A percentile compares a stretch with the other conserved stretches of the same genome.
Conservation (phyloP, 768 basidiomycete genomes). For the Amanita thiersii region DNA sequence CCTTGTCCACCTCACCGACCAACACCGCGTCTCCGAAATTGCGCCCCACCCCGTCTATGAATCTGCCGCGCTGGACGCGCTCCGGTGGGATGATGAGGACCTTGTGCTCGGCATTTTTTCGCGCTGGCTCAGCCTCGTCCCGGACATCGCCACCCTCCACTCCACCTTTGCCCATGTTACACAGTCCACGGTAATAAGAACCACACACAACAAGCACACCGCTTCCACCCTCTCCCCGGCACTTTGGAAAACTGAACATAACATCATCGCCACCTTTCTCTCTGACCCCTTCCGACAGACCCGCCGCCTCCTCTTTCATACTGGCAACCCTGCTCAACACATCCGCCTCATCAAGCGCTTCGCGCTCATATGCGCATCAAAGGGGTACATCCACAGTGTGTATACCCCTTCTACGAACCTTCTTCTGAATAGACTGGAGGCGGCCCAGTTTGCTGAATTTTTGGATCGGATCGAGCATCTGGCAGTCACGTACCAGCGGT, state of each 20-base stretch:
- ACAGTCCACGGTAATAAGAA: too few species aligned
- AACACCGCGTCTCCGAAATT: not conserved
- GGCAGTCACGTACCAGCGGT: not conserved
- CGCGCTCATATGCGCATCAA: conserved; percentile 14
- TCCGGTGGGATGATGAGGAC: conserved; percentile 11
- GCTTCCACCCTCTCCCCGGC: too few species aligned
- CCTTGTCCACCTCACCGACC: not conserved
- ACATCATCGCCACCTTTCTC: too few species aligned
- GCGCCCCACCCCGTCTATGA: conserved; percentile 11
- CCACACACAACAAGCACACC: too few species aligned
- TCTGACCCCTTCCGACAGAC: conserved; percentile 10
- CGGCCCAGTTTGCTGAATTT: not conserved
- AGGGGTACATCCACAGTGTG: conserved; percentile 15
- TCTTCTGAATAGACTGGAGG: too few species aligned
- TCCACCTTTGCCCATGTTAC: not conserved
- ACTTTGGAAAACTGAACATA: too few species aligned
- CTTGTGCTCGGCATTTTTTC: conserved; percentile 8
- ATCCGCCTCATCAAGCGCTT: conserved; percentile 13
- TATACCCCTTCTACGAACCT: conserved; percentile 12
- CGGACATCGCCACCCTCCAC: conserved; percentile 5
- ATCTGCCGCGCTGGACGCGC: conserved; percentile 12
- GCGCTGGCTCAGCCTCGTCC: conserved; percentile 16
- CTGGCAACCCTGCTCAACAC: conserved; percentile 11
- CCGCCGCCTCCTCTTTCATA: conserved; percentile 11
- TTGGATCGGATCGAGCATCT: not conserved